These are phyloP conservation scores for Phyllosticta paracitricarpa DNA, from an alignment of 2,329 filamentous ascomycete genomes.

Conservation along the genomic window DNA sequence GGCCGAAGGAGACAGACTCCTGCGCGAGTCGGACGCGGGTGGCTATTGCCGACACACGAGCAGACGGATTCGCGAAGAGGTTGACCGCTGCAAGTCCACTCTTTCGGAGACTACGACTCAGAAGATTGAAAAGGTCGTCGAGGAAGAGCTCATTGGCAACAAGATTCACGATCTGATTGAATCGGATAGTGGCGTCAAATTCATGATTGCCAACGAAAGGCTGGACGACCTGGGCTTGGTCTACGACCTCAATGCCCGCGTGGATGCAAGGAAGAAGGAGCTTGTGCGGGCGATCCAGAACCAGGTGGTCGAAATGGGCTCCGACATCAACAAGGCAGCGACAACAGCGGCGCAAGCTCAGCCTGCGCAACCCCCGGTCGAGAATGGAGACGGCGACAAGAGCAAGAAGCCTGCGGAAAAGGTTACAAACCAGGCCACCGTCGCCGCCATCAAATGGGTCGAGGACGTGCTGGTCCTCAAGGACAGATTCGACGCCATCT, in stretches of 20 bases:
- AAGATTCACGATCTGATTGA: conserved; percentile 74
- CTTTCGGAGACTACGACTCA: conserved; percentile 61
- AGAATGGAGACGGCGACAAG: conserved; percentile 39
- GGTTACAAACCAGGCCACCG: conserved; percentile 65
- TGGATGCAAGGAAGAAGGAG: conserved; percentile 63
- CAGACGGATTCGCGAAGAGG: conserved; percentile 68
- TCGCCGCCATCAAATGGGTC: conserved; percentile 87
- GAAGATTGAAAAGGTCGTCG: conserved; percentile 68
- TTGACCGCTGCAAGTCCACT: conserved; percentile 71
- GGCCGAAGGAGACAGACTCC: conserved; percentile 60
- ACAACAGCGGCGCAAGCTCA: conserved; percentile 46
- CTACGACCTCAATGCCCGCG: conserved; percentile 66
- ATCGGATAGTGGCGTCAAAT: conserved; percentile 75
- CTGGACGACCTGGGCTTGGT: conserved; percentile 68
- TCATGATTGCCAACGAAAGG: conserved; percentile 88
- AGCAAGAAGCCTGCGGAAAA: conserved; percentile 39
- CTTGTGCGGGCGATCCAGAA: conserved; percentile 62
- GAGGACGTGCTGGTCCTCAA: conserved; percentile 81
- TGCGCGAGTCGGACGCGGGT: conserved; percentile 70
- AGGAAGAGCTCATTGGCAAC: conserved; percentile 65
- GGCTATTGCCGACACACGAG: conserved; percentile 71
- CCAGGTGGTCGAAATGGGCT: conserved; percentile 69
- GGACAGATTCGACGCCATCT: conserved; percentile 78
- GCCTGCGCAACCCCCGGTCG: conserved; percentile 33
- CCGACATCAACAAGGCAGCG: conserved; percentile 66